Percentiles rank a stretch among this genome's conserved stretches.
Conservation (phyloP, 2,329 filamentous ascomycete species). For the Westerdykella aurantiaca region DNA sequence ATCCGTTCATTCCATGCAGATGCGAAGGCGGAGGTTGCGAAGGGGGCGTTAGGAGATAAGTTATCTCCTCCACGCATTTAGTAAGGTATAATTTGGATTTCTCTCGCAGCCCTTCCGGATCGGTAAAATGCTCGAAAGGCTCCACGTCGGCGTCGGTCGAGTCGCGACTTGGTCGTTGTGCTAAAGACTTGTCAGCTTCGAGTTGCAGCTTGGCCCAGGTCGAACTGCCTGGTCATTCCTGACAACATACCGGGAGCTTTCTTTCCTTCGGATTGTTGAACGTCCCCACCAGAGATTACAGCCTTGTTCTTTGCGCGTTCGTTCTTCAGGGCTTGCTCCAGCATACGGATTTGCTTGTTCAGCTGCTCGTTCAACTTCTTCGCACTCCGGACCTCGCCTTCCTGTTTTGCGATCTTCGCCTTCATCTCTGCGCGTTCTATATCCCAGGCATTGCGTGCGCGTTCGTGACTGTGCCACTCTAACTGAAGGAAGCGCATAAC, state of each 20-base stretch:
- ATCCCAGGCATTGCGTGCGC: constrained; percentile 96
- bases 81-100: constrained; percentile 59
- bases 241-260: constrained; percentile 5
- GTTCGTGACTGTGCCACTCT: constrained; percentile 97
- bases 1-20: constrained; percentile 33
- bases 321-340: constrained; percentile 81
- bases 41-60: constrained; percentile 62
- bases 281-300: constrained; percentile 42
- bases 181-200: constrained; percentile 28
- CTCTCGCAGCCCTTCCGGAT: constrained; percentile 55
- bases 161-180: constrained; percentile 44
- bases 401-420: constrained; percentile 87
- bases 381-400: constrained; percentile 80
- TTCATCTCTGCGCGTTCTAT: constrained; percentile 99
- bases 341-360: constrained; percentile 82
- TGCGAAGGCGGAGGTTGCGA: constrained; percentile 55
- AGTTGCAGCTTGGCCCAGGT: too few species aligned
- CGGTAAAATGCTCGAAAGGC: constrained; percentile 38
- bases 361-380: constrained; percentile 85
- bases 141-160: constrained; percentile 48
- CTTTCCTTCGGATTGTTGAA: constrained; percentile 45
- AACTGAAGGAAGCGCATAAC: constrained; percentile 99
- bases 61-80: constrained; percentile 63
- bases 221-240: too few species aligned
- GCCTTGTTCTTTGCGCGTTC: constrained; percentile 66